Conservation (phyloP, 108 stramenopile genomes). For the Ochromonas danica region DNA sequence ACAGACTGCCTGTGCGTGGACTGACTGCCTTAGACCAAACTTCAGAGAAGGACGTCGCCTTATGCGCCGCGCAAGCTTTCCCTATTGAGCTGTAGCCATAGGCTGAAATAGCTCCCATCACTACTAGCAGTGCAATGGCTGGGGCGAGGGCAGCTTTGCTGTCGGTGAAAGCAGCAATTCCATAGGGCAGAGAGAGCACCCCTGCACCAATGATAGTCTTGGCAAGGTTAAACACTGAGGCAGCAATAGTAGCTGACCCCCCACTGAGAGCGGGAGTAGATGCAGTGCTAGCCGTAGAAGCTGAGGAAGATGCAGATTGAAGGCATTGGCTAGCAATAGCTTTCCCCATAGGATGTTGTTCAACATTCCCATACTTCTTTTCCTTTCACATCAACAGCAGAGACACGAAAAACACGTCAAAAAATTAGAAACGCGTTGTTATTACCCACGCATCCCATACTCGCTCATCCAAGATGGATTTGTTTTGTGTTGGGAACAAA, state of each 20-base stretch:
- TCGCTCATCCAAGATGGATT: too few relatives aligned
- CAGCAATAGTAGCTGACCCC: neutral
- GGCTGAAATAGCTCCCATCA: conserved; percentile 75
- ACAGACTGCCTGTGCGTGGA: conserved; percentile 64
- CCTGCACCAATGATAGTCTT: conserved; percentile 90
- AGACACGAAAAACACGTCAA: too few relatives aligned
- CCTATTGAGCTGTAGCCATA: conserved; percentile 85
- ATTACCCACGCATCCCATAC: too few relatives aligned
- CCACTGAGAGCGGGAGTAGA: too few relatives aligned
- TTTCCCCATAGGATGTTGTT: too few relatives aligned
- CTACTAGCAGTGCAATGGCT: conserved; percentile 69
- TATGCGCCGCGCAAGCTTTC: conserved; percentile 39
- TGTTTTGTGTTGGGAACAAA: too few relatives aligned
- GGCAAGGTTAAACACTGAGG: conserved; percentile 69
- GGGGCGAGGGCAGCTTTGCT: conserved; percentile 68
- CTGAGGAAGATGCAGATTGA: too few relatives aligned
- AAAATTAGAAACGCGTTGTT: too few relatives aligned
- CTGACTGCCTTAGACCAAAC: conserved; percentile 84
- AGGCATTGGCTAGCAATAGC: too few relatives aligned
- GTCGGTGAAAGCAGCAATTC: conserved; percentile 78
- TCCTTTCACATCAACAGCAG: too few relatives aligned
- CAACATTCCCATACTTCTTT: too few relatives aligned
- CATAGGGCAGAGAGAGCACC: conserved; percentile 80
- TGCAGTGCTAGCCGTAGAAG: too few relatives aligned
- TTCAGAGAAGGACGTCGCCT: conserved; percentile 75